These are phyloP conservation scores for Camellia lanceoleosa DNA, from an alignment of 148 eudicot genomes.

Conservation along the genomic window DNA sequence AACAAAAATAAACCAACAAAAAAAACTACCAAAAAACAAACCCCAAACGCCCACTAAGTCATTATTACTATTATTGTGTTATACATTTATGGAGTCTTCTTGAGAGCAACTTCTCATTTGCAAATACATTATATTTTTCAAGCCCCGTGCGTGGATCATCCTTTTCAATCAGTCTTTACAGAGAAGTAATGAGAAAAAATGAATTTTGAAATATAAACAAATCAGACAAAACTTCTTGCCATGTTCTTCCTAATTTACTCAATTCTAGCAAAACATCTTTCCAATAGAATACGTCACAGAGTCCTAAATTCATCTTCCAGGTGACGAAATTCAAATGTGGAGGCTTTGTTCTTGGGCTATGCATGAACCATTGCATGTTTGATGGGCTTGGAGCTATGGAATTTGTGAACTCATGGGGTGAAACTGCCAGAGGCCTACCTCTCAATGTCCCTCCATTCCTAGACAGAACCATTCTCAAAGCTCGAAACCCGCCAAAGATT, in stretches of 20 bases:
- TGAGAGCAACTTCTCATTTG: background rate
- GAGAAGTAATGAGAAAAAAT: background rate
- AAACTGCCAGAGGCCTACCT: slow-evolving; percentile 52
- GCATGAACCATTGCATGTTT: slow-evolving; percentile 71
- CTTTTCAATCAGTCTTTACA: background rate
- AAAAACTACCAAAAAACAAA: too few species aligned
- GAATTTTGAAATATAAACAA: background rate
- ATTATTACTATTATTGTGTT: too few species aligned
- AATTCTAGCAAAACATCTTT: too few species aligned
- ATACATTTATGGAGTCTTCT: too few species aligned
- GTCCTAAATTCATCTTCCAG: slow-evolving; percentile 26
- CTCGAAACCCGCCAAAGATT: slow-evolving; percentile 43
- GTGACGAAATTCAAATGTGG: slow-evolving; percentile 62
- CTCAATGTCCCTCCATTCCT: slow-evolving; percentile 40
- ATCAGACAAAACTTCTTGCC: background rate
- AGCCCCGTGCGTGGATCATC: background rate
- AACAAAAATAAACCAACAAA: too few species aligned
- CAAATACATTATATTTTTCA: background rate
- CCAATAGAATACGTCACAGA: background rate
- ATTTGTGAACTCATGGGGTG: slow-evolving; percentile 73
- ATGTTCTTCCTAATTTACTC: background rate
- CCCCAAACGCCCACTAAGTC: too few species aligned
- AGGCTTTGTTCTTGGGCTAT: slow-evolving; percentile 64
- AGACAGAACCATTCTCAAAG: slow-evolving; percentile 44
- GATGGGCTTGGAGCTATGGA: slow-evolving; percentile 65